Evolutionary conservation across 2,329 filamentous ascomycete genomes (phyloP).

Genomic region (Anthostomella pinea): DNA sequence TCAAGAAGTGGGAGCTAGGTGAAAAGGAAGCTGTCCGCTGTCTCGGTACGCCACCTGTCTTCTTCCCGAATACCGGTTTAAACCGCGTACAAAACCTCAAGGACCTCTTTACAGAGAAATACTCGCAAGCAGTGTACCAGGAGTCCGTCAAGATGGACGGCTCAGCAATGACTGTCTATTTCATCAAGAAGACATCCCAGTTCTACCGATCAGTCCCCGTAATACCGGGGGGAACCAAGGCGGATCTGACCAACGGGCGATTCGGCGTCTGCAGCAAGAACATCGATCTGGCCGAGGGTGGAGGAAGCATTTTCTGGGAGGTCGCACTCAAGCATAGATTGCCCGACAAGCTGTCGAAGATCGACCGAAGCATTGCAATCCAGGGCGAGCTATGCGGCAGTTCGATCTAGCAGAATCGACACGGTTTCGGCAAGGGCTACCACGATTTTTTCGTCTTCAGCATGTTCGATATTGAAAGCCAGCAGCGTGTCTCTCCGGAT

Average conservation of each 20-base stretch:
- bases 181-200: constrained; percentile 3
- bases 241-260: constrained; percentile 18
- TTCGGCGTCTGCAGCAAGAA: constrained; percentile 31
- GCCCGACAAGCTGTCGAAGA: constrained; percentile 17
- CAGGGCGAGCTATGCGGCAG: constrained; percentile 33
- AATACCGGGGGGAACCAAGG: neutral
- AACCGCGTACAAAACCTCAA: constrained; percentile 26
- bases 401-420: constrained; percentile 25
- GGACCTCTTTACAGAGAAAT: constrained; percentile 27
- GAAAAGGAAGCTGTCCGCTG: neutral
- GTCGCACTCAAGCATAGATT: constrained; percentile 20
- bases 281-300: constrained; percentile 19
- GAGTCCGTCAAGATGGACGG: constrained; percentile 15
- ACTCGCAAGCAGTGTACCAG: constrained; percentile 7
- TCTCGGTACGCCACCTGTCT: constrained; percentile 14
- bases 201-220: neutral
- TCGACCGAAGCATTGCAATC: constrained; percentile 23
- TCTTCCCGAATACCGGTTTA: constrained; percentile 25
- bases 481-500: constrained; percentile 11
- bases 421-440: constrained; percentile 17
- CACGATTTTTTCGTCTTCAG: constrained; percentile 27
- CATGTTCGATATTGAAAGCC: constrained; percentile 26
- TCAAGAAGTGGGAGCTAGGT: constrained; percentile 9
- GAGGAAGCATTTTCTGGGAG: constrained; percentile 21
- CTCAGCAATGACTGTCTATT: constrained; percentile 13